phyloP scores from a whole-genome alignment of 148 eudicot genomes.

The Chenopodium album region DNA sequence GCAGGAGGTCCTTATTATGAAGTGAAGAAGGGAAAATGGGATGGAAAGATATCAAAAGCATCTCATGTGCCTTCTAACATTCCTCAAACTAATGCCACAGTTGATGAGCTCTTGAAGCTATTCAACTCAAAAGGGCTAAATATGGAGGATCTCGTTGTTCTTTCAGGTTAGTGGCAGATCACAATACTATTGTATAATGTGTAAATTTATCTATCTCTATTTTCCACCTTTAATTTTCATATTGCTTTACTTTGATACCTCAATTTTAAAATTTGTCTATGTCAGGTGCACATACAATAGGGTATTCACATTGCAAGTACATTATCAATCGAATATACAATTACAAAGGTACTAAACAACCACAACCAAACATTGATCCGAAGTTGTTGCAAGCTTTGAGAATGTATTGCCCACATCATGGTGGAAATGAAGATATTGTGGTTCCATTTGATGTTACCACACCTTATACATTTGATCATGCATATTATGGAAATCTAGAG shows the following conservation, averaged over 20 bases:
- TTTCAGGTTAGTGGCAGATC: slow-evolving; percentile 41
- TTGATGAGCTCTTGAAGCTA: slow-evolving; percentile 55
- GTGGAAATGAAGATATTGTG: slow-evolving; percentile 66
- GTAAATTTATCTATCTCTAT: too few species aligned
- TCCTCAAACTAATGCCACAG: slow-evolving; percentile 63
- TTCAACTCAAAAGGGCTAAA: slow-evolving; percentile 73
- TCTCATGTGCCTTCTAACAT: slow-evolving; percentile 48
- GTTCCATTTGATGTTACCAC: slow-evolving; percentile 94
- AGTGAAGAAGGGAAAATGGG: slow-evolving; percentile 93
- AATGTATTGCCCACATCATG: slow-evolving; percentile 70
- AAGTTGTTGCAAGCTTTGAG: slow-evolving; percentile 59
- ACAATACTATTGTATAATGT: too few species aligned
- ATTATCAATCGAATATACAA: slow-evolving; percentile 54
- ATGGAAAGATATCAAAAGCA: slow-evolving; percentile 67
- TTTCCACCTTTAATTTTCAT: too few species aligned
- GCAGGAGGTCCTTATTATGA: slow-evolving; percentile 84
- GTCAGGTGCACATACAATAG: slow-evolving; percentile 91
- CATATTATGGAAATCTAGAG: slow-evolving; percentile 75
- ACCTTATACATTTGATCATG: slow-evolving; percentile 75
- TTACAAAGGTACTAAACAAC: slow-evolving; percentile 45
- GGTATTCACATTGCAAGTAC: slow-evolving; percentile 72
- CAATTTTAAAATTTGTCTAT: neutral
- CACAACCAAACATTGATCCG: slow-evolving; percentile 55
- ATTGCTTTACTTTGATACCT: too few species aligned
- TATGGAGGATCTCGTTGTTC: slow-evolving; percentile 58